Base-by-base conservation (phyloP, 345 rosid genomes). In the Crucihimalaya himalaica region DNA sequence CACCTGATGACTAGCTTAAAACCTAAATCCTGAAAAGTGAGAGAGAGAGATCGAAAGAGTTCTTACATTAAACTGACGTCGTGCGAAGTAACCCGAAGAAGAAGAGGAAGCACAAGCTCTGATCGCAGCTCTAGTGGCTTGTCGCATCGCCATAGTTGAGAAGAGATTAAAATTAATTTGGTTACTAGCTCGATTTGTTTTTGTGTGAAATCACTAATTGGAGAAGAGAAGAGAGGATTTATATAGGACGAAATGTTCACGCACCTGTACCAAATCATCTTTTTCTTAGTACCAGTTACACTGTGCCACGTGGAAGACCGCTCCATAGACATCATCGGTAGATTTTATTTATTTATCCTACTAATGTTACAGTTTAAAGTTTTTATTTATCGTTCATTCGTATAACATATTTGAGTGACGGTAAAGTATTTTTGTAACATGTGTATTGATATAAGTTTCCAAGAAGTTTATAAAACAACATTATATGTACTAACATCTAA, bases 51-150 rank as follows among this genome's bases (percentile, higher is more conserved):
- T 15, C 12, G 31, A 43, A 16, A 45, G 47, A 31, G 28, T 8
- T 73, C 87, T 87, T 84, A 93, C 98, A 61, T 84, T 86, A 71
- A 86, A 82, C n/a, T 79, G 81, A 39, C 93, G 52, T 47, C 52
- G 82, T 2, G 82, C 50, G 61, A 82, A 60, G 61, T 47, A 39
- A 0, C 86, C 54, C 0, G 93, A 58, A 10, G 85, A 71, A 19
- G 66, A 54, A 12, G 89, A 81, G 9, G 80, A 57, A 77, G 75
- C 45, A 28, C 79, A 55, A 53, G 90, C 87, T 53, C 81, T 81
- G 68, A 83, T 72, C 53, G 87, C 91, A 32, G 92, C 79, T 35
- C 71, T 55, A 35, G 84, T 84, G 53, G 79, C 83, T 28, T 86
- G 80, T 76, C 84, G 81, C 93, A 83, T 85, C 20, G 90, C 87